Evolutionary conservation across 768 basidiomycete genomes (phyloP).

Genomic region (Suillus clintonianus): DNA sequence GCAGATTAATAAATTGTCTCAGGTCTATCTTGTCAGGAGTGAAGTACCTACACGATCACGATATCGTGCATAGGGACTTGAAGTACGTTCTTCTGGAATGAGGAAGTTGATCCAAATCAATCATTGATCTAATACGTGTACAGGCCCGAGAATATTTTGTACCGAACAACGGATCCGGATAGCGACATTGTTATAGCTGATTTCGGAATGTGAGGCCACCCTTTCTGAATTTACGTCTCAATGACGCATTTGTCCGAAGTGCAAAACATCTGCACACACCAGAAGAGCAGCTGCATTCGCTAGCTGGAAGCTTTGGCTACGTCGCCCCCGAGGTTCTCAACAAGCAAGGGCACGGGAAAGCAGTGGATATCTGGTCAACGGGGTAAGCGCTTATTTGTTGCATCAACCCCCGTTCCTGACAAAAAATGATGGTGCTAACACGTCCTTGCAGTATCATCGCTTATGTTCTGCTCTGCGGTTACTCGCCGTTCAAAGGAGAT

Average conservation of each 20-base stretch:
- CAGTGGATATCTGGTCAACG: slow-evolving; percentile 92
- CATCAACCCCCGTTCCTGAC: neutral
- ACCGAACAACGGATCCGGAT: slow-evolving; percentile 70
- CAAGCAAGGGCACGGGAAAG: slow-evolving; percentile 84
- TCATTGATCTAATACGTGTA: neutral
- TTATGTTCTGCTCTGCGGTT: slow-evolving; percentile 93
- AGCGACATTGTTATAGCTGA: slow-evolving; percentile 95
- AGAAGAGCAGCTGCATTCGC: slow-evolving; percentile 66
- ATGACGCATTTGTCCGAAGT: slow-evolving; percentile 35
- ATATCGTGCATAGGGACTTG: slow-evolving; percentile 95
- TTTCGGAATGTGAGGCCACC: slow-evolving; percentile 82
- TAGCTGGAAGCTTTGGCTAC: slow-evolving; percentile 87
- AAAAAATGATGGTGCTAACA: neutral
- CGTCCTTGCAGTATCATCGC: slow-evolving; percentile 72
- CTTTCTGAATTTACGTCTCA: neutral
- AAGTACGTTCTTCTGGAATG: slow-evolving; percentile 53
- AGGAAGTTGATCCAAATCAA: neutral
- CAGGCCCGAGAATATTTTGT: slow-evolving; percentile 96
- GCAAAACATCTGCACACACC: slow-evolving; percentile 80
- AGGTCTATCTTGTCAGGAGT: slow-evolving; percentile 87
- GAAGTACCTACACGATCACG: slow-evolving; percentile 85
- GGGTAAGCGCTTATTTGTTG: slow-evolving; percentile 56
- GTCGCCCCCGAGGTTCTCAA: slow-evolving; percentile 88
- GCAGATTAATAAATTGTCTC: neutral
- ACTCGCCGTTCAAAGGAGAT: slow-evolving; percentile 90